These are phyloP conservation scores for Lojkania enalia DNA, from an alignment of 2,329 filamentous ascomycete genomes.

Conservation along the genomic window DNA sequence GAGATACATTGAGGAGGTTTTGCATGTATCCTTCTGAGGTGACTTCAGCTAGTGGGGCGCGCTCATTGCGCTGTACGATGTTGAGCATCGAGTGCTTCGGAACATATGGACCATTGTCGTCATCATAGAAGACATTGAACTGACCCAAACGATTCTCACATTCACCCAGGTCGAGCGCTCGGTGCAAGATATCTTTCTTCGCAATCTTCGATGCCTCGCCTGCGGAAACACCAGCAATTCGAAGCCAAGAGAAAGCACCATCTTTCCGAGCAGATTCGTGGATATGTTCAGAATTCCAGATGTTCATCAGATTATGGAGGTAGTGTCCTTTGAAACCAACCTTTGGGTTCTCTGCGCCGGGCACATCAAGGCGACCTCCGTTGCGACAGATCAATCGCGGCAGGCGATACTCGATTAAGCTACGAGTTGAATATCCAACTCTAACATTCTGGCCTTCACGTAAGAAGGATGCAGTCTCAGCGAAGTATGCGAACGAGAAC, in stretches of 20 bases:
- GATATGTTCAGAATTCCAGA: constrained; percentile 83
- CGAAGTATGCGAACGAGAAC: constrained; percentile 81
- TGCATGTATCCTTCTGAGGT: constrained; percentile 72
- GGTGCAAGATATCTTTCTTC: constrained; percentile 71
- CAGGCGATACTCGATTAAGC: constrained; percentile 79
- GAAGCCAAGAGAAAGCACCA: constrained; percentile 83
- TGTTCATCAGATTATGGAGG: constrained; percentile 80
- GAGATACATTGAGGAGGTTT: constrained; percentile 78
- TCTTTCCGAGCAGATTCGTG: constrained; percentile 62
- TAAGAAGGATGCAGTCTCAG: constrained; percentile 92
- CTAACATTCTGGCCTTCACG: constrained; percentile 80
- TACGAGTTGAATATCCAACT: constrained; percentile 86
- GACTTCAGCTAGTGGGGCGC: constrained; percentile 68
- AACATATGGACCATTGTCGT: constrained; percentile 66
- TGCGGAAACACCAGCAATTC: constrained; percentile 78
- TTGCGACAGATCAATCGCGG: constrained; percentile 83
- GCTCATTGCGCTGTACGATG: constrained; percentile 71
- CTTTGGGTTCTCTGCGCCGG: constrained; percentile 70
- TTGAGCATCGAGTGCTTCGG: constrained; percentile 81
- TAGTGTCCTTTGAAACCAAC: constrained; percentile 82
- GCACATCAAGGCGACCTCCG: constrained; percentile 72
- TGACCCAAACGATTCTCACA: constrained; percentile 62
- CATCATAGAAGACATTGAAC: constrained; percentile 69
- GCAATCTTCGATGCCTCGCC: constrained; percentile 72
- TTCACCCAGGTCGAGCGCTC: constrained; percentile 64